Evolutionary conservation across 1,139 yeast genomes (phyloP).

Genomic region (Candida smagusa): DNA sequence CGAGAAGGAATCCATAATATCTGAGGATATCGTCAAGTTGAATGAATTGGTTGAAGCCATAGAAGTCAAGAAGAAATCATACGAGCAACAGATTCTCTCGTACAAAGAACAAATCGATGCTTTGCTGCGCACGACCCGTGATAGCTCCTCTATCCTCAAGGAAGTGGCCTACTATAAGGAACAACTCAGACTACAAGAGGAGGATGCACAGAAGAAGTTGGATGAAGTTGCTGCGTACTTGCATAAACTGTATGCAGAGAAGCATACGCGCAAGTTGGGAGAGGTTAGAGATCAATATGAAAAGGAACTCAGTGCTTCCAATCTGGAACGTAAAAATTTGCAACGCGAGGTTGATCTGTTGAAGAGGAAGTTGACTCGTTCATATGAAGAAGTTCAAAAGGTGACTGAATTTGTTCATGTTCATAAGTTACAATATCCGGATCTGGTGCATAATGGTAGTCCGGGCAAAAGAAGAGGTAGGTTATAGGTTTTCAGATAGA

Average conservation of each 20-base stretch:
- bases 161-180: conserved; percentile 13
- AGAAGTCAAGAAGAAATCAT: conserved; percentile 12
- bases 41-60: conserved; percentile 18
- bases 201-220: conserved; percentile 18
- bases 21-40: conserved; percentile 20
- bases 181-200: conserved; percentile 15
- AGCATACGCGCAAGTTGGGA: conserved; percentile 17
- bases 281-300: conserved; percentile 16
- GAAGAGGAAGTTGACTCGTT: conserved; percentile 14
- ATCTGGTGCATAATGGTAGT: conserved; percentile 1
- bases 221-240: conserved; percentile 23
- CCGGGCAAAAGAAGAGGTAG: not conserved
- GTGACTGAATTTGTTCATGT: conserved; percentile 14
- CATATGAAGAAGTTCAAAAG: conserved; percentile 14
- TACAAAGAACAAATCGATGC: conserved; percentile 12
- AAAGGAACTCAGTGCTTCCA: conserved; percentile 10
- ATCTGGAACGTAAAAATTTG: conserved; percentile 12
- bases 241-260: conserved; percentile 24
- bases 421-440: conserved; percentile 12
- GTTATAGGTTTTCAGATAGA: too few species aligned
- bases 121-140: conserved; percentile 7
- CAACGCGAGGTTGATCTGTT: conserved; percentile 16
- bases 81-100: conserved; percentile 11
- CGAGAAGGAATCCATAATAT: conserved; percentile 20
- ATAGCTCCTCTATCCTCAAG: conserved; percentile 3